Conservation (phyloP, 768 basidiomycete species). For the Boletus patriciae region DNA sequence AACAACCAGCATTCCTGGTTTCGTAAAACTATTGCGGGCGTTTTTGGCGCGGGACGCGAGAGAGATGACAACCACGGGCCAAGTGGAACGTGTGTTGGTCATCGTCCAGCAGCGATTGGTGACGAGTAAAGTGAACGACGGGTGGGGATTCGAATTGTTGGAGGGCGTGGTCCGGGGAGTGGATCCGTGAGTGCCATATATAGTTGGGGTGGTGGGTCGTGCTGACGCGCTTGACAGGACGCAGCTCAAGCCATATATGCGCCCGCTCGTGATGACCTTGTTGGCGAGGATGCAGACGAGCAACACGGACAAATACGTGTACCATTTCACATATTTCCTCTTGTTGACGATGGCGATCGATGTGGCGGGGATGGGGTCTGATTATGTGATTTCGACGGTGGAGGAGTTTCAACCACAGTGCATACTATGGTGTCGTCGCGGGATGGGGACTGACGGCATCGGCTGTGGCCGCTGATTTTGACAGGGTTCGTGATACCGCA, state of each 20-base stretch:
- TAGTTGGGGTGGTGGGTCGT: too few species aligned
- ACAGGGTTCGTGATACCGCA: conserved; percentile 78
- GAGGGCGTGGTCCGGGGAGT: conserved; percentile 72
- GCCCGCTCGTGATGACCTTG: conserved; percentile 71
- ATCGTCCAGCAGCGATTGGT: conserved; percentile 89
- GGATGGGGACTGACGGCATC: neutral
- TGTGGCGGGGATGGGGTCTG: conserved; percentile 70
- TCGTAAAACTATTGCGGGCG: conserved; percentile 84
- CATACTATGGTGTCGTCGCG: neutral
- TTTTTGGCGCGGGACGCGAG: conserved; percentile 71
- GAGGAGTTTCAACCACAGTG: conserved; percentile 87
- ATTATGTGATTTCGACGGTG: conserved; percentile 72
- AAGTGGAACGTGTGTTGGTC: conserved; percentile 76
- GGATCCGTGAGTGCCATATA: conserved; percentile 63
- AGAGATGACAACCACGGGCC: conserved; percentile 67
- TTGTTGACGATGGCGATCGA: conserved; percentile 74
- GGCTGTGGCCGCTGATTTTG: conserved; percentile 80
- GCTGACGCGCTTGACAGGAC: conserved; percentile 40
- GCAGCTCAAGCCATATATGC: conserved; percentile 70
- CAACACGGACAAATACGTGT: conserved; percentile 87
- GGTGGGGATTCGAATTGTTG: conserved; percentile 88
- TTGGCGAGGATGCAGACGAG: conserved; percentile 83
- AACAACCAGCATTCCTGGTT: conserved; percentile 90
- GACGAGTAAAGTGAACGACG: conserved; percentile 84
- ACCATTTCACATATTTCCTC: conserved; percentile 78